phyloP scores from a whole-genome alignment of 805 yeast genomes.

The Huiozyma sinensis region DNA sequence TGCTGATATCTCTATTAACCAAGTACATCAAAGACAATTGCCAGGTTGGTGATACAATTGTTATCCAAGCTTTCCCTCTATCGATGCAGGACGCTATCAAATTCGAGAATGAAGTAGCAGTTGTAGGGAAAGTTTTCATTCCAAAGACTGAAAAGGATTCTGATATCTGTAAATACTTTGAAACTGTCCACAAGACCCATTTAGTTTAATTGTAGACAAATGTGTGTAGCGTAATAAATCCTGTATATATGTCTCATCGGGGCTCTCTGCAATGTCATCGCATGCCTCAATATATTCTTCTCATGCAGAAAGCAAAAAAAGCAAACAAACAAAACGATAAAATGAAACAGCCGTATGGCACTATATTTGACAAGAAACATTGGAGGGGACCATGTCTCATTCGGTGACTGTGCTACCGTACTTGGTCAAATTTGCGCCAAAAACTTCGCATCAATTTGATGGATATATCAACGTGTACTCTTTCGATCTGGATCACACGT shows the following conservation, averaged over 20 bases:
- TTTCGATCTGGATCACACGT: slow-evolving; percentile 80
- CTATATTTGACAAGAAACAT: neutral
- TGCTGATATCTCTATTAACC: slow-evolving; percentile 27
- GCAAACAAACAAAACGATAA: neutral
- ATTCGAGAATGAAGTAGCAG: slow-evolving; percentile 61
- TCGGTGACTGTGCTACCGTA: slow-evolving; percentile 33
- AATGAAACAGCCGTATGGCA: no score
- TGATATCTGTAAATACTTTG: slow-evolving; percentile 52
- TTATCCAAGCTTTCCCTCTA: slow-evolving; percentile 50
- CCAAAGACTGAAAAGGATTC: slow-evolving; percentile 22
- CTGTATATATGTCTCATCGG: neutral
- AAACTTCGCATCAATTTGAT: neutral
- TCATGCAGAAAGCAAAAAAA: no score
- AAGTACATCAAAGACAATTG: slow-evolving; percentile 20
- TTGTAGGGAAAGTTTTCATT: slow-evolving; percentile 31
- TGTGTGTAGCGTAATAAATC: neutral
- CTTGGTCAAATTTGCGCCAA: slow-evolving; percentile 35
- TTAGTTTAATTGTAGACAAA: neutral
- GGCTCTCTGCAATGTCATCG: no score
- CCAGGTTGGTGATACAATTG: slow-evolving; percentile 32
- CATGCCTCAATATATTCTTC: no score
- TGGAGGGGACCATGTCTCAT: slow-evolving; percentile 10
- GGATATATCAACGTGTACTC: slow-evolving; percentile 37
- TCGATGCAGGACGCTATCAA: slow-evolving; percentile 55
- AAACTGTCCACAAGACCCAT: slow-evolving; percentile 48